Evolutionary conservation across 805 yeast species (phyloP).

Genomic region (Yarrowia hollandica): DNA sequence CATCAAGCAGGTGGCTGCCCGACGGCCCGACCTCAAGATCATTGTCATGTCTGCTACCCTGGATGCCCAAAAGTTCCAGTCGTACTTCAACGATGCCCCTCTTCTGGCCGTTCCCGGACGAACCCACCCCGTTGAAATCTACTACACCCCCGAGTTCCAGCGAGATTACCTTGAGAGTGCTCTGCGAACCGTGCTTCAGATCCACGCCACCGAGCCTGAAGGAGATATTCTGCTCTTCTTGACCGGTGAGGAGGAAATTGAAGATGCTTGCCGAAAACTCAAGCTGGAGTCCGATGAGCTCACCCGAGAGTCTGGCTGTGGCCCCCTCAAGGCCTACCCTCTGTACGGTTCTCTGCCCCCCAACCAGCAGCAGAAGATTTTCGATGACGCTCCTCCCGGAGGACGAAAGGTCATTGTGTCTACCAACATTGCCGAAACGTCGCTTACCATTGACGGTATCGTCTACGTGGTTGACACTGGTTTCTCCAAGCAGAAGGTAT

Average conservation of each 20-base stretch:
- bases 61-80: slow-evolving; percentile 94
- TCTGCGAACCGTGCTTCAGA: slow-evolving; percentile 90
- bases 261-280: slow-evolving; percentile 90
- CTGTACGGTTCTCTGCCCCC: slow-evolving; percentile 97
- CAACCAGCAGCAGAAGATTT: slow-evolving; percentile 88
- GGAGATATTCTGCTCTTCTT: slow-evolving; percentile 86
- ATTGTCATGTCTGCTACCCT: slow-evolving; percentile 97
- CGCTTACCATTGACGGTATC: slow-evolving; percentile 95
- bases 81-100: slow-evolving; percentile 88
- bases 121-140: slow-evolving; percentile 95
- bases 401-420: slow-evolving; percentile 92
- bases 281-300: slow-evolving; percentile 86
- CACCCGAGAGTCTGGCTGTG: slow-evolving; percentile 84
- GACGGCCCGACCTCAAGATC: slow-evolving; percentile 86
- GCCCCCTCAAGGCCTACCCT: slow-evolving; percentile 88
- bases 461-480: slow-evolving; percentile 98
- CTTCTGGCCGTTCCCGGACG: slow-evolving; percentile 95
- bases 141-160: slow-evolving; percentile 95
- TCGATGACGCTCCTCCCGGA: slow-evolving; percentile 84
- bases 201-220: slow-evolving; percentile 92
- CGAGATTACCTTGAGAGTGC: slow-evolving; percentile 94
- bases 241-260: slow-evolving; percentile 98
- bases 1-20: slow-evolving; percentile 71
- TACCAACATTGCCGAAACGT: slow-evolving; percentile 96
- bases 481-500: slow-evolving; percentile 92